phyloP scores from a whole-genome alignment of 169 alveolate species.

The Eimeria acervulina region DNA sequence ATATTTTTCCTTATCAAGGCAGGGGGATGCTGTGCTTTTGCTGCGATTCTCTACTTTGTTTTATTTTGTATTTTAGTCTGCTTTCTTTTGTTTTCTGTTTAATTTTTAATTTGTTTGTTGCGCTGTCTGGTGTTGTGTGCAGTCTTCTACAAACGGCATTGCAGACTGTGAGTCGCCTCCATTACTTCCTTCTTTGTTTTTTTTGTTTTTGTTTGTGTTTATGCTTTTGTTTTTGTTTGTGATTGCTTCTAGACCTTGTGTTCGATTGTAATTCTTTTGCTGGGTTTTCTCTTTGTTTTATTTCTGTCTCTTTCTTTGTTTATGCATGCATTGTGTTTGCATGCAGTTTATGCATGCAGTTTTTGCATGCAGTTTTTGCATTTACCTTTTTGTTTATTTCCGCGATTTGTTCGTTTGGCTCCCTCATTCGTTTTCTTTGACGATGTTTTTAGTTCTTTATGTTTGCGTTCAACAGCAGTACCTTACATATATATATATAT shows the following conservation, averaged over 20 bases:
- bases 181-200: not conserved
- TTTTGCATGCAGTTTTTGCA: not conserved
- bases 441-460: no score
- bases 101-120: not conserved
- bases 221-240: no score
- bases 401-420: not conserved
- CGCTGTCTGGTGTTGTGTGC: no score
- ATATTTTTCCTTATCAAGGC: no score
- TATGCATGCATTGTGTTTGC: not conserved
- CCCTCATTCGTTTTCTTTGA: not conserved
- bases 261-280: no score
- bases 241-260: no score
- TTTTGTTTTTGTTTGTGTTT: not conserved
- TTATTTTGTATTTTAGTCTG: no score
- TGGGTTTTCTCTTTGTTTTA: no score
- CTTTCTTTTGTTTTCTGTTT: no score
- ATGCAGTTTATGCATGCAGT: not conserved
- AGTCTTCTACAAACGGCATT: no score
- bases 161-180: not conserved
- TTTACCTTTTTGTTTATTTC: not conserved
- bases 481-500: not conserved
- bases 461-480: not conserved
- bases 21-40: no score
- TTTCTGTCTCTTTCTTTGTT: not conserved
- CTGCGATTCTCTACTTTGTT: no score